Evolutionary conservation across 257 asterid species (phyloP).

Genomic region (Solanum pinnatisectum): DNA sequence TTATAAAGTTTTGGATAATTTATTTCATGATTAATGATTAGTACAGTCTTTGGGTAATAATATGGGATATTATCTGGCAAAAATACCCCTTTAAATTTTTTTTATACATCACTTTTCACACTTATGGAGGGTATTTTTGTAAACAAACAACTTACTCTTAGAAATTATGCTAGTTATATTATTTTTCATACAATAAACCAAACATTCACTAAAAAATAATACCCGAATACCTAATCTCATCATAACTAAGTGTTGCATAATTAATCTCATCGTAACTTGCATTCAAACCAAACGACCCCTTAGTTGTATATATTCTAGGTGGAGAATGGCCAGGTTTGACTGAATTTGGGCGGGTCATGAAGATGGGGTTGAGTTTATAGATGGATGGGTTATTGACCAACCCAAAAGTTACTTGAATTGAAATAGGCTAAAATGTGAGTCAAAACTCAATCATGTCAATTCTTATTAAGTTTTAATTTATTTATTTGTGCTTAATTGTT

Average conservation of each 20-base stretch:
- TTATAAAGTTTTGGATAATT: not conserved
- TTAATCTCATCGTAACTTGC: not conserved
- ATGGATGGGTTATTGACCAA: not conserved
- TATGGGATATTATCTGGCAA: too few relatives aligned
- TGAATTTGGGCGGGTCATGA: not conserved
- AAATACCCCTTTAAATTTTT: too few relatives aligned
- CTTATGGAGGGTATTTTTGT: not conserved
- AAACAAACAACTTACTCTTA: not conserved
- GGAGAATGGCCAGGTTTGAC: not conserved
- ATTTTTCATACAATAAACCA: not conserved
- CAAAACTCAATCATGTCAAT: not conserved
- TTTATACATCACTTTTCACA: not conserved
- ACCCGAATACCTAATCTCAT: too few relatives aligned
- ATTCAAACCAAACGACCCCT: not conserved
- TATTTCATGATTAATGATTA: too few relatives aligned
- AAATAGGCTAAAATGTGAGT: too few relatives aligned
- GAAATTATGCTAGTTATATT: not conserved
- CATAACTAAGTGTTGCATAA: not conserved
- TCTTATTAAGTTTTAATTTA: not conserved
- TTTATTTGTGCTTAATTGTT: too few relatives aligned
- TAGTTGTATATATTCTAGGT: not conserved
- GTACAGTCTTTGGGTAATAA: too few relatives aligned
- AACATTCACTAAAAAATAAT: not conserved
- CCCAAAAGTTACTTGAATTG: fast-evolving
- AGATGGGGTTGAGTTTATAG: not conserved